phyloP scores from a whole-genome alignment of 2,329 filamentous ascomycete species.

The Aspergillus piperis region DNA sequence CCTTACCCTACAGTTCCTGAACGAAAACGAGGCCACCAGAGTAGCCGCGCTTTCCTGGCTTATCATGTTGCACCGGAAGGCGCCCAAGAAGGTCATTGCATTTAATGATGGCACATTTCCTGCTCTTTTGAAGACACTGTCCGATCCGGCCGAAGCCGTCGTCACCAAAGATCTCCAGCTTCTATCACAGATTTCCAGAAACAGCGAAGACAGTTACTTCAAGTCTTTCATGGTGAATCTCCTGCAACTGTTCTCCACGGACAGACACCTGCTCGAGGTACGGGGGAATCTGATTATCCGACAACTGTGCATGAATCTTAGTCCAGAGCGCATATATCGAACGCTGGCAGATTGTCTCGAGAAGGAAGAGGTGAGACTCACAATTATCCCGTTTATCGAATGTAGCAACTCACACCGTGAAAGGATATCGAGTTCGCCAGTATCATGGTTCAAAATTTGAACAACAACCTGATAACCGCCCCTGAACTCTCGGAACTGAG shows the following conservation, averaged over 20 bases:
- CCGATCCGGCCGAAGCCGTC: constrained; percentile 91
- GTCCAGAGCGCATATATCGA: constrained; percentile 91
- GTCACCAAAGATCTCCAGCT: constrained; percentile 93
- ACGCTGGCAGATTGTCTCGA: constrained; percentile 95
- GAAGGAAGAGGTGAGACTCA: constrained; percentile 71
- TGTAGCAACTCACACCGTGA: constrained; percentile 27
- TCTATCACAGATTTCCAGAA: constrained; percentile 91
- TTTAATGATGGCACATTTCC: constrained; percentile 98
- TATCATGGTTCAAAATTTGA: constrained; percentile 99
- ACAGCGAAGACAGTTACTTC: constrained; percentile 97
- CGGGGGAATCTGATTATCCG: constrained; percentile 95
- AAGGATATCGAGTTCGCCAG: constrained; percentile 92
- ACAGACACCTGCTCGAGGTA: constrained; percentile 85
- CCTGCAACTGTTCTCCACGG: constrained; percentile 91
- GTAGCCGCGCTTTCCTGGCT: constrained; percentile 94
- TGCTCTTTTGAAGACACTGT: constrained; percentile 90
- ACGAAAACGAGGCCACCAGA: constrained; percentile 93
- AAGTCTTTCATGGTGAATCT: constrained; percentile 98
- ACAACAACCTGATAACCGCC: constrained; percentile 98
- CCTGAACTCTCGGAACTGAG: constrained; percentile 89
- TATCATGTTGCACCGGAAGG: constrained; percentile 96
- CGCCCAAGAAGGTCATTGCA: constrained; percentile 85
- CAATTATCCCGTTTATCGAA: not conserved
- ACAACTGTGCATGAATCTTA: constrained; percentile 88
- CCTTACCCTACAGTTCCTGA: constrained; percentile 87